A percentile compares a stretch with the other conserved stretches of the same genome.
Evolutionary conservation across 2,329 filamentous ascomycete genomes (phyloP).

Genomic region (Pleoardoris graminearum): DNA sequence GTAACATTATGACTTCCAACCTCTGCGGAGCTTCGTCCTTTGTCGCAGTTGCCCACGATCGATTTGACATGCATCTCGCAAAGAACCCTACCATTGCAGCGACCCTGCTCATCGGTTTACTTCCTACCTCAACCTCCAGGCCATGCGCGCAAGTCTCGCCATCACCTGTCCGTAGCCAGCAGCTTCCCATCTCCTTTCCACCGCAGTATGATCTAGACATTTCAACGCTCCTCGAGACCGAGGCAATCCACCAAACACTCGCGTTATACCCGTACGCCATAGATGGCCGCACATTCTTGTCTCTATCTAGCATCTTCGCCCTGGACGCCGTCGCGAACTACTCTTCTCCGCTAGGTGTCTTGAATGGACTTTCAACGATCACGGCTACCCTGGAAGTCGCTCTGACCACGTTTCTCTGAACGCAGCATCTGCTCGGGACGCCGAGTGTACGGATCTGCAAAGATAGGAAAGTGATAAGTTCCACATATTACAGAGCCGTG

Average conservation of each 20-base stretch:
- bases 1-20: no score
- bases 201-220: not conserved
- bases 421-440: conserved; percentile 1
- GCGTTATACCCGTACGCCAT: not conserved
- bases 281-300: not conserved
- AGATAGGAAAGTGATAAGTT: not conserved
- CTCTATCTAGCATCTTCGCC: not conserved
- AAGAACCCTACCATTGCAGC: no score
- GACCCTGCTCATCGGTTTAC: no score
- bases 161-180: no score
- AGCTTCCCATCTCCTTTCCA: not conserved
- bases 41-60: no score
- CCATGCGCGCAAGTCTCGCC: no score
- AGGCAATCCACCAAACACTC: conserved; percentile 1
- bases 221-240: not conserved
- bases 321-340: conserved; percentile 3
- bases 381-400: not conserved
- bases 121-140: no score
- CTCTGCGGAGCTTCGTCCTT: no score
- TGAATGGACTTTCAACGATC: not conserved
- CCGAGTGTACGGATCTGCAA: not conserved
- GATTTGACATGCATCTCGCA: no score
- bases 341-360: not conserved
- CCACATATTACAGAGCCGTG: not conserved
- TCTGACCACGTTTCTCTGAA: not conserved